Percentiles rank a stretch among this genome's conserved stretches.
These are phyloP conservation scores for Globisporangium middletonii DNA, from an alignment of 352 stramenopile genomes.

Conservation along the genomic window DNA sequence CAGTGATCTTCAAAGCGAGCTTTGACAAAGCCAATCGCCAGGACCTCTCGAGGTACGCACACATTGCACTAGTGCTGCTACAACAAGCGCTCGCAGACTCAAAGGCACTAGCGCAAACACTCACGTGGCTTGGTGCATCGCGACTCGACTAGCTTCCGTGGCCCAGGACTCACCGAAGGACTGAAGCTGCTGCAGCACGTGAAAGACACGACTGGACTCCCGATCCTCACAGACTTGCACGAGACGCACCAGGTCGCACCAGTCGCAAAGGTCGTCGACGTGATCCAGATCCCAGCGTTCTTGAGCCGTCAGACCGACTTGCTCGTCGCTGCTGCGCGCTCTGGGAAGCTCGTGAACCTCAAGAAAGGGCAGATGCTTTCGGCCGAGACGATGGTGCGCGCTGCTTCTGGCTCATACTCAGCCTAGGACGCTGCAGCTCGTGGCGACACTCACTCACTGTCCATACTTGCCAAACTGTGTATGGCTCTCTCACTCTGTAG, in stretches of 20 bases:
- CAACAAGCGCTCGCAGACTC: background rate
- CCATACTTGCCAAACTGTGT: background rate
- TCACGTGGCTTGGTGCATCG: background rate
- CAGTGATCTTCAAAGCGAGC: constrained; percentile 85
- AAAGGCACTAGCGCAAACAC: background rate
- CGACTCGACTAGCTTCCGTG: constrained; percentile 48
- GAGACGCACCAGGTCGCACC: constrained; percentile 73
- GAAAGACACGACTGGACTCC: constrained; percentile 61
- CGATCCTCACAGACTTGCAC: constrained; percentile 83
- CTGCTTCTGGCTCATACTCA: background rate
- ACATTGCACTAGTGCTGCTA: background rate
- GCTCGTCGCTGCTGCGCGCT: constrained; percentile 65
- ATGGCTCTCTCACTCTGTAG: constrained; percentile 14
- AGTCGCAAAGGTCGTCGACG: constrained; percentile 65
- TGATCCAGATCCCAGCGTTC: constrained; percentile 87
- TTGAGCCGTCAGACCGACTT: constrained; percentile 87
- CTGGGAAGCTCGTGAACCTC: constrained; percentile 77
- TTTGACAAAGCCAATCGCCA: constrained; percentile 90
- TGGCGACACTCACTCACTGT: background rate
- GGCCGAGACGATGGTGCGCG: constrained; percentile 63
- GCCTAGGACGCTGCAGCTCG: too few species aligned
- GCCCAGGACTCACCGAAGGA: constrained; percentile 60
- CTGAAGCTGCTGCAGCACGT: constrained; percentile 72
- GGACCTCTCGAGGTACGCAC: constrained; percentile 44
- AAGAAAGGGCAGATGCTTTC: constrained; percentile 89